A percentile compares a stretch with the other conserved stretches of the same genome.
phyloP scores from a whole-genome alignment of 106 monocot genomes.

The Posidonia australis region DNA sequence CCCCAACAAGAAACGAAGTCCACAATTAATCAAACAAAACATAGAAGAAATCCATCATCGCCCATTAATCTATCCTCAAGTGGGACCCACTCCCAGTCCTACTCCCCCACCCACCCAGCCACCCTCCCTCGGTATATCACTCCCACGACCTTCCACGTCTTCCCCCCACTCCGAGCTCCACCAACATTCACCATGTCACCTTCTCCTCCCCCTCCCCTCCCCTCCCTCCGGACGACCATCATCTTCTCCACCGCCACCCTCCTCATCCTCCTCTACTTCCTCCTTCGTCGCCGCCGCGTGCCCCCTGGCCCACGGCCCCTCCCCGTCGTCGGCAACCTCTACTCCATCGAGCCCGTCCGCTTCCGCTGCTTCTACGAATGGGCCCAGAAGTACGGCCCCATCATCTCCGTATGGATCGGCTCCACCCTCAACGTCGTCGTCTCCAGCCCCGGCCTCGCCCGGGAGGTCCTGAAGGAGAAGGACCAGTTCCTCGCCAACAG shows the following conservation, averaged over 20 bases:
- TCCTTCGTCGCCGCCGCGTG: slow-evolving; percentile 14
- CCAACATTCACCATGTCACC: too few species aligned
- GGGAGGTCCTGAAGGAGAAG: slow-evolving; percentile 81
- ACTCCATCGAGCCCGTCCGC: slow-evolving; percentile 63
- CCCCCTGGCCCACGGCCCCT: slow-evolving; percentile 68
- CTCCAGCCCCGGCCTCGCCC: slow-evolving; percentile 59
- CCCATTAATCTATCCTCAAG: too few species aligned
- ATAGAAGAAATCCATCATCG: too few species aligned
- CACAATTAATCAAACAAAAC: too few species aligned
- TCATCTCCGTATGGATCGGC: slow-evolving; percentile 93
- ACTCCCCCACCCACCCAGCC: too few species aligned
- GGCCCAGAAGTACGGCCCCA: slow-evolving; percentile 70
- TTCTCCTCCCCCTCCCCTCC: neutral
- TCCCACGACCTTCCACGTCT: neutral
- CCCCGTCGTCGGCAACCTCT: slow-evolving; percentile 84
- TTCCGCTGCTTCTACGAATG: slow-evolving; percentile 84
- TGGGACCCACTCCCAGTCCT: too few species aligned
- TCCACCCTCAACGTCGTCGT: slow-evolving; percentile 72
- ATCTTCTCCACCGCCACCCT: neutral
- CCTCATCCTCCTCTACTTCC: slow-evolving; percentile 8
- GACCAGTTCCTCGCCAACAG: slow-evolving; percentile 79
- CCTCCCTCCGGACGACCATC: neutral
- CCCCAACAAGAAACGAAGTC: too few species aligned
- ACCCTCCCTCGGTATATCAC: neutral
- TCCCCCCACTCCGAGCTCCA: neutral